Evolutionary conservation across 2,329 filamentous ascomycete genomes (phyloP).

Genomic region (Orbilia brochopaga): DNA sequence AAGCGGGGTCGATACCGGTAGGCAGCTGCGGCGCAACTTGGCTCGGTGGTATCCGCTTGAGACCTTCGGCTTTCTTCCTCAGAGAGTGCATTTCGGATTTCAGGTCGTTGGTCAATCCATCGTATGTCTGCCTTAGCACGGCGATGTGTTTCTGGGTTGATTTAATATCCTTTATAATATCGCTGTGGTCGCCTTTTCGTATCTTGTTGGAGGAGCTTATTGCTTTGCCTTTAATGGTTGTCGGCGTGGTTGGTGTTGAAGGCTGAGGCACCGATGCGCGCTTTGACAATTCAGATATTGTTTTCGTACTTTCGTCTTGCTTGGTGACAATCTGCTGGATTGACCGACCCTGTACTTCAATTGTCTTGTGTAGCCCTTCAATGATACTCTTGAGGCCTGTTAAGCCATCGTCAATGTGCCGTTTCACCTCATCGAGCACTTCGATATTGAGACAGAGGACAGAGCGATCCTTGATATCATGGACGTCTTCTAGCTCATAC

Average conservation of each 20-base stretch:
- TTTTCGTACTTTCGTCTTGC: constrained; percentile 86
- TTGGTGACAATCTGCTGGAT: constrained; percentile 87
- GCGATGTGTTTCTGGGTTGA: constrained; percentile 41
- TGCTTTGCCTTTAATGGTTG: constrained; percentile 17
- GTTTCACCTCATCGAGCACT: constrained; percentile 91
- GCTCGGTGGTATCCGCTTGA: constrained; percentile 24
- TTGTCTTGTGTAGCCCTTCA: constrained; percentile 80
- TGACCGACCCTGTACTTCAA: constrained; percentile 80
- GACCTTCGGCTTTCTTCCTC: constrained; percentile 27
- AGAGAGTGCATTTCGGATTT: constrained; percentile 34
- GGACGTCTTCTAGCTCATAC: constrained; percentile 91
- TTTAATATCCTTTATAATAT: constrained; percentile 42
- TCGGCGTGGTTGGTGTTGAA: constrained; percentile 45
- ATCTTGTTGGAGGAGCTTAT: constrained; percentile 12
- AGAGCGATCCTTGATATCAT: constrained; percentile 90
- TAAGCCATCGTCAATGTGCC: constrained; percentile 91
- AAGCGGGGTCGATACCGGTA: constrained; percentile 75
- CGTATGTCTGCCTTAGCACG: constrained; percentile 42
- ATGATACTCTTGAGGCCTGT: constrained; percentile 79
- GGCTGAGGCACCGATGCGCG: constrained; percentile 31
- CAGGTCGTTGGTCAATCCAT: constrained; percentile 31
- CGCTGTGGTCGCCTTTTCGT: constrained; percentile 36
- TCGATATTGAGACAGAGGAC: constrained; percentile 96
- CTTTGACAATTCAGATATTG: constrained; percentile 67
- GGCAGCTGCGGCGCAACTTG: constrained; percentile 62